Percentiles rank a stretch among this genome's conserved stretches.
Evolutionary conservation across 176 grass and related monocot genomes (phyloP).

Genomic region (barley (Hordeum vulgare)): MorexV3_pseudomolecules_assembly NC_058521.1:523477740-523478239

Average conservation of each 20-base stretch:
- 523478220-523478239: conserved; percentile 40
- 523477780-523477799: conserved; percentile 58
- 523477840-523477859: conserved; percentile 53
- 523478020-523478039: conserved; percentile 20
- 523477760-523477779: conserved; percentile 53
- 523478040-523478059: conserved; percentile 30
- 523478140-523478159: conserved; percentile 35
- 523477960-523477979: conserved; percentile 41
- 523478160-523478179: conserved; percentile 24
- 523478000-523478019: conserved; percentile 34
- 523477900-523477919: conserved; percentile 62
- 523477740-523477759: conserved; percentile 43
- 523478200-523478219: conserved; percentile 41
- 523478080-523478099: conserved; percentile 65
- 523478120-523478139: conserved; percentile 53
- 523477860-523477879: conserved; percentile 58
- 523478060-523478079: conserved; percentile 54
- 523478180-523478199: conserved; percentile 43
- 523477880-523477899: conserved; percentile 80
- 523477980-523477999: conserved; percentile 35
- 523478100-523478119: conserved; percentile 72
- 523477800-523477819: conserved; percentile 77
- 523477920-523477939: conserved; percentile 62
- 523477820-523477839: conserved; percentile 38
- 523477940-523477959: conserved; percentile 49